Evolutionary conservation across 2,329 filamentous ascomycete genomes (phyloP).

Genomic region (Didymosphaeria variabile): DNA sequence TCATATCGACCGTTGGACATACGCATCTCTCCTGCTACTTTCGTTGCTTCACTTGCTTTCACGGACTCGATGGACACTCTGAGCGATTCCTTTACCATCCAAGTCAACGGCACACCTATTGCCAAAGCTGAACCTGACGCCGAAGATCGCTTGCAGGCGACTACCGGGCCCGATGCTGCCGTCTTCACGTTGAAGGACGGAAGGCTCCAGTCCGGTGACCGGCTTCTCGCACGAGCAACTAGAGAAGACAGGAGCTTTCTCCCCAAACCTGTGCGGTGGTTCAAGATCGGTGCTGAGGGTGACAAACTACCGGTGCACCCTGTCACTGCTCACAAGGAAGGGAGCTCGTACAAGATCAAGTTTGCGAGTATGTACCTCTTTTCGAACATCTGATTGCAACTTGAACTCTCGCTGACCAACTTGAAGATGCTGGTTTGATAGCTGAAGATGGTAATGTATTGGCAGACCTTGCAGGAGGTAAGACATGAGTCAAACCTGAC

Average conservation of each 20-base stretch:
- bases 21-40: slow-evolving; percentile 10
- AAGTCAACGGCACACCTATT: slow-evolving; percentile 32
- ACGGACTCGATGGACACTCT: slow-evolving; percentile 28
- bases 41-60: slow-evolving; percentile 6
- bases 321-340: slow-evolving; percentile 29
- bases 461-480: slow-evolving; percentile 26
- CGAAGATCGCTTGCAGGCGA: slow-evolving; percentile 28
- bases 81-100: slow-evolving; percentile 29
- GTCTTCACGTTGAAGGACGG: slow-evolving; percentile 31
- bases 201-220: slow-evolving; percentile 27
- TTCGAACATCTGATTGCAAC: not conserved
- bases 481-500: not conserved
- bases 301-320: slow-evolving; percentile 20
- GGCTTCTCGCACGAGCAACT: slow-evolving; percentile 27
- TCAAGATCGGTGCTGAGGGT: slow-evolving; percentile 25
- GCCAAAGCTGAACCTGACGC: slow-evolving; percentile 20
- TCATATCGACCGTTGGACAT: not conserved
- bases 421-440: slow-evolving; percentile 22
- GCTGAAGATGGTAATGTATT: slow-evolving; percentile 19
- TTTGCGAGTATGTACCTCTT: slow-evolving; percentile 25
- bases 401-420: slow-evolving; percentile 9
- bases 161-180: slow-evolving; percentile 28
- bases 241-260: slow-evolving; percentile 30
- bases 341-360: slow-evolving; percentile 23
- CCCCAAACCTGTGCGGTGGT: slow-evolving; percentile 36